A percentile compares a stretch with the other conserved stretches of the same genome.
These are phyloP conservation scores for Sordariomycetes sp. DNA, from an alignment of 2,329 filamentous ascomycete genomes.

Conservation along the genomic window DNA sequence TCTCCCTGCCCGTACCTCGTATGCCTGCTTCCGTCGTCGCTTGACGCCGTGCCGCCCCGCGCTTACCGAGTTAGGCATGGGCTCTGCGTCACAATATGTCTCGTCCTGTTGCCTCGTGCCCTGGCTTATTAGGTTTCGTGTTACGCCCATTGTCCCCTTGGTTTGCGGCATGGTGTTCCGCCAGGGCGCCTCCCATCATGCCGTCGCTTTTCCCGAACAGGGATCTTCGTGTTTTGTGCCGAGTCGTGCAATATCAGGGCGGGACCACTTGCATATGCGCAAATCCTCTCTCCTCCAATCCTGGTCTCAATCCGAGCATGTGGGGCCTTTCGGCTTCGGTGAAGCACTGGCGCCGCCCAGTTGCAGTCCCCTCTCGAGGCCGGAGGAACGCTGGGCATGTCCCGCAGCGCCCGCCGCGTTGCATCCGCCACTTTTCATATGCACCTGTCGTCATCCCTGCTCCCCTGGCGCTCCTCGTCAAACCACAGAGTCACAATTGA, in stretches of 20 bases:
- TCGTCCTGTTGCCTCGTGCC: not conserved
- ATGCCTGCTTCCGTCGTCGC: not conserved
- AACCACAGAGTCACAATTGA: not conserved
- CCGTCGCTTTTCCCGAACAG: not conserved
- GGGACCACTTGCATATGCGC: not conserved
- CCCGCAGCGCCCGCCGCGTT: too few species aligned
- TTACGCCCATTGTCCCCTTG: not conserved
- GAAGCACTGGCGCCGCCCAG: not conserved
- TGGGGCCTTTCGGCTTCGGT: not conserved
- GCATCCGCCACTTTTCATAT: not conserved
- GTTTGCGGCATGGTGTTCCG: not conserved
- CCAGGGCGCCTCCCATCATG: not conserved
- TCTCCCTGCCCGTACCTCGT: too few species aligned
- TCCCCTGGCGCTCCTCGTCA: not conserved
- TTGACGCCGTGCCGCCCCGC: not conserved
- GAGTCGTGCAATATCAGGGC: not conserved
- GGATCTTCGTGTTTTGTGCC: not conserved
- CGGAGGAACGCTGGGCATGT: not conserved
- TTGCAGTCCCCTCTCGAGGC: not conserved
- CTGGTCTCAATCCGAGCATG: not conserved
- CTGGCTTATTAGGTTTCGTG: not conserved
- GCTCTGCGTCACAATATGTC: not conserved
- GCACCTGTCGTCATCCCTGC: not conserved
- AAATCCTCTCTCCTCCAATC: not conserved
- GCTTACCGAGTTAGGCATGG: not conserved